These are phyloP conservation scores for Zalerion maritima DNA, from an alignment of 495 filamentous ascomycete genomes.

Conservation along the genomic window DNA sequence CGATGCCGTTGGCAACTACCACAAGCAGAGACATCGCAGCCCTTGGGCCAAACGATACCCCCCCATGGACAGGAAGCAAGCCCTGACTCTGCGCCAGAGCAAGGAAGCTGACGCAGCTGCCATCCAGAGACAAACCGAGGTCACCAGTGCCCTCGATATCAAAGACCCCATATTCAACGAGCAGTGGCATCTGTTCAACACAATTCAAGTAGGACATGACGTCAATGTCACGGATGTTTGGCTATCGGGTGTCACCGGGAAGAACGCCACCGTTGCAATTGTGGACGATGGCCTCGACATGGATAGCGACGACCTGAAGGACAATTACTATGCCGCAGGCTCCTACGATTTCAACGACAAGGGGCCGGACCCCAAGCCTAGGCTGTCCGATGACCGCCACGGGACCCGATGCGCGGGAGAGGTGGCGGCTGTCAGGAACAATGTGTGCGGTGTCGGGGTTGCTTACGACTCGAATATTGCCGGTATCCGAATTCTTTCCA, in stretches of 20 bases:
- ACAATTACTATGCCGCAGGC: slow-evolving; percentile 78
- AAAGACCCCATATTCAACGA: slow-evolving; percentile 79
- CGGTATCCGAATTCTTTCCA: slow-evolving; percentile 80
- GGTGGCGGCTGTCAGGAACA: slow-evolving; percentile 76
- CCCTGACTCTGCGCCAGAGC: slow-evolving; percentile 8
- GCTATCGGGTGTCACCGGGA: slow-evolving; percentile 82
- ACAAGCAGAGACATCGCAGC: slow-evolving; percentile 64
- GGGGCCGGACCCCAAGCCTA: slow-evolving; percentile 59
- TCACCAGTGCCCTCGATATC: slow-evolving; percentile 54
- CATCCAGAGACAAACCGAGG: slow-evolving; percentile 40
- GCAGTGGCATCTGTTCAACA: slow-evolving; percentile 93
- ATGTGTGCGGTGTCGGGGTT: slow-evolving; percentile 90
- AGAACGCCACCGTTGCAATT: slow-evolving; percentile 78
- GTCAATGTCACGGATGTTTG: slow-evolving; percentile 89
- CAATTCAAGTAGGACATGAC: slow-evolving; percentile 69
- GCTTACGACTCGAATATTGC: slow-evolving; percentile 84
- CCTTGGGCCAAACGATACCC: slow-evolving; percentile 54
- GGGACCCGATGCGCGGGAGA: slow-evolving; percentile 93
- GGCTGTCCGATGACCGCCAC: slow-evolving; percentile 67
- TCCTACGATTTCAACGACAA: slow-evolving; percentile 95
- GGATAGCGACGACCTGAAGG: slow-evolving; percentile 87
- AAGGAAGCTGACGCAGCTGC: slow-evolving; percentile 30
- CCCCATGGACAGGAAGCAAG: slow-evolving; percentile 11
- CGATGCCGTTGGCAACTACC: slow-evolving; percentile 60
- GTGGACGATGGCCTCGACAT: slow-evolving; percentile 95